These are phyloP conservation scores for Coemansia sp. DNA, from an alignment of 192 early-diverging fungal species.

Conservation along the genomic window DNA sequence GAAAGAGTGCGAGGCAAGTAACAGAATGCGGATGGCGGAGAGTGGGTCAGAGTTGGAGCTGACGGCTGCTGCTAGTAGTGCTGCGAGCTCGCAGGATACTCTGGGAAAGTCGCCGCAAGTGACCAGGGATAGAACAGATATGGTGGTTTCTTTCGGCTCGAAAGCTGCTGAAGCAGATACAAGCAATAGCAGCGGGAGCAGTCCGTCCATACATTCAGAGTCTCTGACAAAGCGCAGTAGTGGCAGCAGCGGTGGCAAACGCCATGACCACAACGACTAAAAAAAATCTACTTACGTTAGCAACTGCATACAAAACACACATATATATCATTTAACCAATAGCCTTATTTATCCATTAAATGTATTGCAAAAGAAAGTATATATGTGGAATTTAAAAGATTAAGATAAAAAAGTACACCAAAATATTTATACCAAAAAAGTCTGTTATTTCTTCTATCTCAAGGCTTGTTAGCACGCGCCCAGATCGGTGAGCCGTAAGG, in stretches of 20 bases:
- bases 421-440: neutral
- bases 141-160: neutral
- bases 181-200: constrained; percentile 10
- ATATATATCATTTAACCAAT: neutral
- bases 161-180: neutral
- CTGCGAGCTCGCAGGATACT: constrained; percentile 2
- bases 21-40: neutral
- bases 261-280: neutral
- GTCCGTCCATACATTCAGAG: constrained; percentile 7
- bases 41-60: constrained; percentile 20
- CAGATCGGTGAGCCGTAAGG: constrained; percentile 22
- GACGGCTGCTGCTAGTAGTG: neutral
- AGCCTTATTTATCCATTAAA: neutral
- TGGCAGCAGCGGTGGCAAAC: constrained; percentile 1
- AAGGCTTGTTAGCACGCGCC: constrained; percentile 5
- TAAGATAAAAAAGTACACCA: neutral
- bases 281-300: neutral
- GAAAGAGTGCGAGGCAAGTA: constrained; percentile 20
- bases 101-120: neutral
- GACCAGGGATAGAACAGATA: neutral
- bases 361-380: too few relatives aligned
- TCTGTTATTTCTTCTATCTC: too few relatives aligned
- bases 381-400: too few relatives aligned
- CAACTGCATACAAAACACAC: too few relatives aligned
- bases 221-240: constrained; percentile 17